Evolutionary conservation across 805 yeast species (phyloP).

Genomic region (Yamadazyma akitaensis): DNA sequence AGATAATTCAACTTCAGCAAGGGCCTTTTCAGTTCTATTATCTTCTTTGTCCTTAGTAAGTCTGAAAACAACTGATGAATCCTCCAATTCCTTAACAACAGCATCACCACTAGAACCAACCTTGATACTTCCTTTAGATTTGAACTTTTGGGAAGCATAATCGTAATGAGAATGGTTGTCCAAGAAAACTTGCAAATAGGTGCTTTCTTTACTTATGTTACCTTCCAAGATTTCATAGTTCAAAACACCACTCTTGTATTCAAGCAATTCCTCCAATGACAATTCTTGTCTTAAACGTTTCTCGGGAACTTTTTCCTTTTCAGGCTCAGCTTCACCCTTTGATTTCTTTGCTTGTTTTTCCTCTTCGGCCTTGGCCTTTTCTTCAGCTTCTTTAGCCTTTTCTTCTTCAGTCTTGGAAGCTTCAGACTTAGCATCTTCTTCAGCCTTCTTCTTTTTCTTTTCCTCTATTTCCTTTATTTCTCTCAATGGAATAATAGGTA

Average conservation of each 20-base stretch:
- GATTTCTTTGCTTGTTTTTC: constrained; percentile 19
- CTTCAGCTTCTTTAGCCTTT: constrained; percentile 29
- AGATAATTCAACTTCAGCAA: constrained; percentile 64
- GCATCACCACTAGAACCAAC: constrained; percentile 61
- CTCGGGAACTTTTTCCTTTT: constrained; percentile 19
- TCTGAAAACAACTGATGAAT: constrained; percentile 64
- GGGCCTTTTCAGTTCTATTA: constrained; percentile 53
- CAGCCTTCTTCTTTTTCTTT: constrained; percentile 30
- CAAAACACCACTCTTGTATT: constrained; percentile 71
- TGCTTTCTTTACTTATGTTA: constrained; percentile 49
- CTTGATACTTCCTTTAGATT: constrained; percentile 37
- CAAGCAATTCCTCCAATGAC: constrained; percentile 53
- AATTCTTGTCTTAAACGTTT: constrained; percentile 33
- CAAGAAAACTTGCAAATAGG: constrained; percentile 70
- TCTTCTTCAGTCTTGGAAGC: constrained; percentile 19
- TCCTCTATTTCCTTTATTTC: constrained; percentile 60
- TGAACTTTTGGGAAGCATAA: constrained; percentile 53
- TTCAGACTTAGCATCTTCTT: constrained; percentile 34
- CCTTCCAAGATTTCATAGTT: constrained; percentile 65
- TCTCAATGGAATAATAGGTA: constrained; percentile 74
- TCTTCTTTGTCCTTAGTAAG: constrained; percentile 52
- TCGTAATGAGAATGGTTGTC: constrained; percentile 72
- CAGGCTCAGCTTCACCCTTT: constrained; percentile 32
- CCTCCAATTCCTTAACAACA: constrained; percentile 72
- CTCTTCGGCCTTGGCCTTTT: constrained; percentile 22